phyloP scores from a whole-genome alignment of 441 rosid species.

The Jatropha podagrica region DNA sequence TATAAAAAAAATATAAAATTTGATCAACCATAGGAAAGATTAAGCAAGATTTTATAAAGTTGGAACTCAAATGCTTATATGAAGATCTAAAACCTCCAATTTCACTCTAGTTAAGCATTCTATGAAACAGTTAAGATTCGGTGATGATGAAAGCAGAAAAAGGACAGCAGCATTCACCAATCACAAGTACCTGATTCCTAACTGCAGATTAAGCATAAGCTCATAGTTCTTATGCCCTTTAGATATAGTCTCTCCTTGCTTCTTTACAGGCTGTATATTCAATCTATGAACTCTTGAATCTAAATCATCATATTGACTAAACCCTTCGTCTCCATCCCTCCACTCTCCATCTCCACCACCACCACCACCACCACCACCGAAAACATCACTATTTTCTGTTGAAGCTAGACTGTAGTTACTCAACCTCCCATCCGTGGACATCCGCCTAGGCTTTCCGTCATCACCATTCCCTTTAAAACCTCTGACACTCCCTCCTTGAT shows the following conservation, averaged over 20 bases:
- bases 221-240: slow-evolving; percentile 96
- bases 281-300: slow-evolving; percentile 30
- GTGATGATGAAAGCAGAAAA: not conserved
- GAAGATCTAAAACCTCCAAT: not conserved
- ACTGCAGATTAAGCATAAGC: slow-evolving; percentile 95
- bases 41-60: not conserved
- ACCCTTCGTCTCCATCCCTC: slow-evolving; percentile 44
- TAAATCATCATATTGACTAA: slow-evolving; percentile 46
- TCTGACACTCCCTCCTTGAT: slow-evolving; percentile 32
- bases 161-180: slow-evolving; percentile 17
- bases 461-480: slow-evolving; percentile 27
- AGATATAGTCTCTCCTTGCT: slow-evolving; percentile 76
- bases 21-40: not conserved
- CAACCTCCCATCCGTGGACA: slow-evolving; percentile 62
- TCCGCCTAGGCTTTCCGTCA: slow-evolving; percentile 43
- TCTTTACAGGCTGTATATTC: slow-evolving; percentile 53
- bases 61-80: not conserved
- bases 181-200: slow-evolving; percentile 81
- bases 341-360: slow-evolving; percentile 30
- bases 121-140: not conserved
- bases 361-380: not conserved
- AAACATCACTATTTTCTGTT: slow-evolving; percentile 21
- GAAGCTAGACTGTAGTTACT: slow-evolving; percentile 39
- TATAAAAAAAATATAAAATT: not conserved
- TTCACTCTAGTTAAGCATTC: not conserved